A percentile compares a stretch with the other conserved stretches of the same genome.
Evolutionary conservation across 2,329 filamentous ascomycete species (phyloP).

Genomic region (Neurospora crassa): DNA sequence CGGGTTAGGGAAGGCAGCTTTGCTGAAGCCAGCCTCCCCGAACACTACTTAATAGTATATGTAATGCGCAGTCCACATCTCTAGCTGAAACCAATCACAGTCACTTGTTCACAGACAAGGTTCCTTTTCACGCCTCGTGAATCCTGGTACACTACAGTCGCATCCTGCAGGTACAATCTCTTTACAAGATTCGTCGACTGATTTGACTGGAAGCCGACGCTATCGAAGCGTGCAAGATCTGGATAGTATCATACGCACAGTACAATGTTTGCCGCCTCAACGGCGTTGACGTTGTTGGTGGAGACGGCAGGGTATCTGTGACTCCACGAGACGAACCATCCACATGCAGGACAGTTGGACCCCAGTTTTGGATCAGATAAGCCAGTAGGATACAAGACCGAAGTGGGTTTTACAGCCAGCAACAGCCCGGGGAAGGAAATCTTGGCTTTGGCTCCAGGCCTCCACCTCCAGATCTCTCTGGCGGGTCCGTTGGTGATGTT

Average conservation of each 20-base stretch:
- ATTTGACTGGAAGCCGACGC: background rate
- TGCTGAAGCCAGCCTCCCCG: no score
- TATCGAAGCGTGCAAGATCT: background rate
- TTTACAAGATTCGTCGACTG: background rate
- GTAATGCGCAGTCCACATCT: no score
- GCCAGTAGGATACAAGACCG: conserved; percentile 16
- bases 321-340: background rate
- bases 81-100: background rate
- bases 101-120: background rate
- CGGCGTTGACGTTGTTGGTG: background rate
- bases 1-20: no score
- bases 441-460: background rate
- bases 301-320: background rate
- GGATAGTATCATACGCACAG: background rate
- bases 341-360: background rate
- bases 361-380: background rate
- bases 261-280: background rate
- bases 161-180: background rate
- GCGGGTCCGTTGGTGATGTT: background rate
- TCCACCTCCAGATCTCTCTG: background rate
- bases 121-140: background rate
- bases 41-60: no score
- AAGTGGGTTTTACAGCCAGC: conserved; percentile 1
- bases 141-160: background rate
- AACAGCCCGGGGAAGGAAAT: background rate